Evolutionary conservation across 345 rosid genomes (phyloP).

Genomic region (Zanthoxylum bungeanum): DNA sequence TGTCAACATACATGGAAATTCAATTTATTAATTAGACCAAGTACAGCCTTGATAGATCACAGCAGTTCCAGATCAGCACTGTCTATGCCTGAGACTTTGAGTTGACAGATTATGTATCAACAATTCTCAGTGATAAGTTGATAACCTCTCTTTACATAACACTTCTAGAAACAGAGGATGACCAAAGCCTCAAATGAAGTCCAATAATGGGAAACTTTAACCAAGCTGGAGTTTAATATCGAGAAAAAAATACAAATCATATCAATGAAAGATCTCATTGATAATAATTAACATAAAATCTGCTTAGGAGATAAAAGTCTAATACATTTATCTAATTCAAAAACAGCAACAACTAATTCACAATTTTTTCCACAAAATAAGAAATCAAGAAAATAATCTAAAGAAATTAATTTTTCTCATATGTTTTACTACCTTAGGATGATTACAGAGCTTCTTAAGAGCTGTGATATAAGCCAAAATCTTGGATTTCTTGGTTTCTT

Average conservation of each 20-base stretch:
- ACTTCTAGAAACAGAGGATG: not conserved
- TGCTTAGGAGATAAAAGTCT: not conserved
- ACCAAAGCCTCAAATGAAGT: not conserved
- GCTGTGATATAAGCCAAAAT: conserved; percentile 97
- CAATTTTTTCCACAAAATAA: not conserved
- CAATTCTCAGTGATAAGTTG: not conserved
- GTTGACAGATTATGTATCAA: not conserved
- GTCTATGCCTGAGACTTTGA: not conserved
- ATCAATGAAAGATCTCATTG: not conserved
- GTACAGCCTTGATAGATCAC: not conserved
- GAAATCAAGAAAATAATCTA: not conserved
- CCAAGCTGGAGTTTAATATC: not conserved
- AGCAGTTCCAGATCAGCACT: not conserved
- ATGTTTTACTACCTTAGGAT: conserved; percentile 72
- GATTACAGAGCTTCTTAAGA: conserved; percentile 99
- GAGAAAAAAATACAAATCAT: not conserved
- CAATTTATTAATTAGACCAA: not conserved
- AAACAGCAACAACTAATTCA: not conserved
- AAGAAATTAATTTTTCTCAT: not conserved
- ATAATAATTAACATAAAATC: not conserved
- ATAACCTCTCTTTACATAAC: not conserved
- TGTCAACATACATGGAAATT: not conserved
- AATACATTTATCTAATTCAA: not conserved
- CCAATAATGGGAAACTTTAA: not conserved
- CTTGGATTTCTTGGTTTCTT: conserved; percentile 80